Evolutionary conservation across 176 grass and related monocot genomes (phyloP).

Genomic region (Paspalum vaginatum): DNA sequence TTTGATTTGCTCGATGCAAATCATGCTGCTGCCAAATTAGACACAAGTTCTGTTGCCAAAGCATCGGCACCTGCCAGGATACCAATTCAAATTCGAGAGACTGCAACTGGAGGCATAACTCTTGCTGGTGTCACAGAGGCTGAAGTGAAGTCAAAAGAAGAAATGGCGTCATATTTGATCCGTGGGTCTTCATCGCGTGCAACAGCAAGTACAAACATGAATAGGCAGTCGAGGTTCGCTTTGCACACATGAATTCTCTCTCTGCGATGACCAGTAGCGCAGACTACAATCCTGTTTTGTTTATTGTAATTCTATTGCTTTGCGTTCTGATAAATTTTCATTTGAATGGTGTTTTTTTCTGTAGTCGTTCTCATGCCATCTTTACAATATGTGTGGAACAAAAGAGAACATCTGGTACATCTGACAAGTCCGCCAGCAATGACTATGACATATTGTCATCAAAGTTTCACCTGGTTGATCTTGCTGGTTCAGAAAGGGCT

Average conservation of each 20-base stretch:
- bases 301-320: not conserved
- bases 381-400: constrained; percentile 76
- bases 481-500: constrained; percentile 90
- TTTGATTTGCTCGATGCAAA: constrained; percentile 83
- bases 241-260: not conserved
- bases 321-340: not conserved
- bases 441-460: constrained; percentile 70
- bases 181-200: constrained; percentile 80
- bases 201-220: constrained; percentile 82
- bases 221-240: constrained; percentile 51
- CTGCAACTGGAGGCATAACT: constrained; percentile 73
- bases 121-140: constrained; percentile 91
- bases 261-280: not conserved
- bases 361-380: constrained; percentile 88
- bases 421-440: constrained; percentile 44
- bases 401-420: constrained; percentile 58
- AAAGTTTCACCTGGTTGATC: constrained; percentile 86
- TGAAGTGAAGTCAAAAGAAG: constrained; percentile 91
- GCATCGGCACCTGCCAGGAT: constrained; percentile 56
- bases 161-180: constrained; percentile 77
- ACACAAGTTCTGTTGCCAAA: constrained; percentile 54
- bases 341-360: constrained; percentile 20
- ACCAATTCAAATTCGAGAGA: constrained; percentile 98
- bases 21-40: constrained; percentile 54
- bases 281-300: not conserved